Evolutionary conservation across 2,329 filamentous ascomycete genomes (phyloP).

Genomic region (Cercospora janseana): DNA sequence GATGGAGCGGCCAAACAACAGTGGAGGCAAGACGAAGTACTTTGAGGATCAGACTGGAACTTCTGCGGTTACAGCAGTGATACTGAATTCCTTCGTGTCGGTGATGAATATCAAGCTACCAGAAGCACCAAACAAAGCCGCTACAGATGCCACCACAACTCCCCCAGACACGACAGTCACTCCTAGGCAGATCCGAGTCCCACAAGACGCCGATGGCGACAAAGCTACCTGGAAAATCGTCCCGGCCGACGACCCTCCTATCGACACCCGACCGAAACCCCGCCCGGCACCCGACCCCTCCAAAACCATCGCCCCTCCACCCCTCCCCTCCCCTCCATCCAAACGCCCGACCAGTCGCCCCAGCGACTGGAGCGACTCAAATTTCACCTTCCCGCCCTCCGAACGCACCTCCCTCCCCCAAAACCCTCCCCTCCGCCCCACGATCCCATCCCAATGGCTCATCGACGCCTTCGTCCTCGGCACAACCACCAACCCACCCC

Average conservation of each 20-base stretch:
- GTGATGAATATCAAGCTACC: conserved; percentile 13
- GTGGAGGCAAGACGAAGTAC: not conserved
- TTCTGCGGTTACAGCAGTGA: conserved; percentile 11
- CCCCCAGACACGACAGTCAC: conserved; percentile 6
- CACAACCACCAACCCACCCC: not conserved
- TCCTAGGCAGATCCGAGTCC: conserved; percentile 7
- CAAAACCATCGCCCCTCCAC: not conserved
- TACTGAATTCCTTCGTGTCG: conserved; percentile 10
- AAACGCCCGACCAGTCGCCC: not conserved
- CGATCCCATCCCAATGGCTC: conserved; percentile 8
- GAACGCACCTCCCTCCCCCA: not conserved
- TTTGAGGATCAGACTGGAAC: not conserved
- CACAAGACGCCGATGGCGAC: not conserved
- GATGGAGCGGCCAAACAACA: conserved; percentile 10
- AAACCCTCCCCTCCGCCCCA: not conserved
- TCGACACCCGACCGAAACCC: not conserved
- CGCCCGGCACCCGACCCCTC: not conserved
- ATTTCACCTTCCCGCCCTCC: conserved; percentile 3
- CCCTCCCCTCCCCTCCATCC: not conserved
- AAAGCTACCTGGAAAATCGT: not conserved
- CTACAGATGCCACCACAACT: not conserved
- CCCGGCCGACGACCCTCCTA: not conserved
- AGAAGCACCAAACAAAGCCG: not conserved
- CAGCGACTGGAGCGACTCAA: not conserved
- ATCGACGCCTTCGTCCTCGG: conserved; percentile 10